phyloP scores from a whole-genome alignment of 2,329 filamentous ascomycete genomes.

The Diplodia intermedia region DNA sequence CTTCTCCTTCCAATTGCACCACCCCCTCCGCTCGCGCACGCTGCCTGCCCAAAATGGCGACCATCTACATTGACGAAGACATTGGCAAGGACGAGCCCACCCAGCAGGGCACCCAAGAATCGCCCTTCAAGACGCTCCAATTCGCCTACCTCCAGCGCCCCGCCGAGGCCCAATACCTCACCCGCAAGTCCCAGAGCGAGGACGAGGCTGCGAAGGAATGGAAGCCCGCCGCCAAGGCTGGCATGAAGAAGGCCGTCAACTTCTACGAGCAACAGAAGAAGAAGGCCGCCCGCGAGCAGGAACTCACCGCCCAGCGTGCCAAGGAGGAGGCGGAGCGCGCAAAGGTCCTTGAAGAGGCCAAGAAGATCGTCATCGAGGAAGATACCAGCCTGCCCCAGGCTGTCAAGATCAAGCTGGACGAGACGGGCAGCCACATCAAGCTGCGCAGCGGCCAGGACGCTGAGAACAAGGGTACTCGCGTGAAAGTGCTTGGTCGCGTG shows the following conservation, averaged over 20 bases:
- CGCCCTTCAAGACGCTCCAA: constrained; percentile 82
- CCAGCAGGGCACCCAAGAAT: constrained; percentile 71
- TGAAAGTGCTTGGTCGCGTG: constrained; percentile 82
- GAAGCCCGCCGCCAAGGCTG: constrained; percentile 84
- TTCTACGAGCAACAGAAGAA: constrained; percentile 79
- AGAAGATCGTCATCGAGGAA: constrained; percentile 75
- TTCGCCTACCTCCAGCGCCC: constrained; percentile 77
- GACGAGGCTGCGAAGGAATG: constrained; percentile 70
- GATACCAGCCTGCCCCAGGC: constrained; percentile 76
- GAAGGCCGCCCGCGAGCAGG: constrained; percentile 80
- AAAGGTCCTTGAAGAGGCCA: constrained; percentile 78
- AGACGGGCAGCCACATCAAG: constrained; percentile 66
- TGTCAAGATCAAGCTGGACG: constrained; percentile 76
- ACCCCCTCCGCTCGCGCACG: background rate
- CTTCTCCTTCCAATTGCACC: constrained; percentile 23
- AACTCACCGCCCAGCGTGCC: constrained; percentile 73
- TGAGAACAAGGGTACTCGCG: constrained; percentile 70
- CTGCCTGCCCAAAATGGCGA: constrained; percentile 35
- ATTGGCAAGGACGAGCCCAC: constrained; percentile 72
- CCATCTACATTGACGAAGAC: constrained; percentile 81
- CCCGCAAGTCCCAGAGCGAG: constrained; percentile 68
- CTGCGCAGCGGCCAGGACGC: constrained; percentile 59
- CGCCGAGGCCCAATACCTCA: constrained; percentile 68
- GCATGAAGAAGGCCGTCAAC: constrained; percentile 82
- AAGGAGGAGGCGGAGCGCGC: constrained; percentile 75